phyloP scores from a whole-genome alignment of 1,284 basidiomycete genomes.

The Ustilago tritici region DNA sequence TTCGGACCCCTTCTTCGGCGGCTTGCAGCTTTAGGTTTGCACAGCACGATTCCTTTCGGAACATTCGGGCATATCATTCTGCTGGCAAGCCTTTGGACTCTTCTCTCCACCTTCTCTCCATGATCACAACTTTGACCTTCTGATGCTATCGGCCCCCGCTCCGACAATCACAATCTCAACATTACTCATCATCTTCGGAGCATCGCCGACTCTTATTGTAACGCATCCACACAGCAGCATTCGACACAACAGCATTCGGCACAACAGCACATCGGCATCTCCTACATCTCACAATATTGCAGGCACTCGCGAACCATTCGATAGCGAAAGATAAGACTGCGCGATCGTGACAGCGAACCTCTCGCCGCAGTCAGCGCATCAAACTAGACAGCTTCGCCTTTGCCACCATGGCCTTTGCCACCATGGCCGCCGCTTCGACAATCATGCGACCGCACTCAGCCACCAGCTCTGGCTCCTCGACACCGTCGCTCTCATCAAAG shows the following conservation, averaged over 20 bases:
- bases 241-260: neutral
- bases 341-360: neutral
- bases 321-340: neutral
- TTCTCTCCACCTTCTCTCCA: neutral
- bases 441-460: conserved; percentile 31
- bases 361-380: neutral
- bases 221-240: neutral
- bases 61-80: conserved; percentile 14
- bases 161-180: neutral
- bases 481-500: conserved; percentile 42
- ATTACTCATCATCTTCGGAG: neutral
- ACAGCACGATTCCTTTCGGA: conserved; percentile 11
- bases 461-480: conserved; percentile 34
- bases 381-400: neutral
- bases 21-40: conserved; percentile 1
- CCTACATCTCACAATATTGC: neutral
- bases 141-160: neutral
- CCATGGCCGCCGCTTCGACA: conserved; percentile 33
- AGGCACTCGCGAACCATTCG: neutral
- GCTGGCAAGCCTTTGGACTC: neutral
- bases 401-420: neutral
- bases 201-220: neutral
- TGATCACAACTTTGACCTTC: neutral
- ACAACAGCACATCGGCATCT: neutral
- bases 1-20: conserved; percentile 1